Evolutionary conservation across 1,284 basidiomycete genomes (phyloP).

Genomic region (Boletus sp.): DNA sequence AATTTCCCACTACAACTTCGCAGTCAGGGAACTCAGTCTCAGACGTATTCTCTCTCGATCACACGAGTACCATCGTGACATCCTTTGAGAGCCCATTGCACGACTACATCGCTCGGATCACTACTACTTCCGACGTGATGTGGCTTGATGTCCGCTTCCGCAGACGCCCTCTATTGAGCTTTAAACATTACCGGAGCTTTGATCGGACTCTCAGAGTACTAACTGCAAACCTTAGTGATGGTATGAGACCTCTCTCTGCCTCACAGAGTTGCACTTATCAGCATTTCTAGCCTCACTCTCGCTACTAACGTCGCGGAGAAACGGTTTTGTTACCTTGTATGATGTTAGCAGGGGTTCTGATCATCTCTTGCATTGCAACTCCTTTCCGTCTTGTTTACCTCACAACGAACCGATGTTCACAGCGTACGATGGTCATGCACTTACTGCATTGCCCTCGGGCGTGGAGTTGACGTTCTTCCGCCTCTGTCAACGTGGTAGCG

Average conservation of each 20-base stretch:
- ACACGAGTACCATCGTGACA: slow-evolving; percentile 43
- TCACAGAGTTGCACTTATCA: slow-evolving; percentile 3
- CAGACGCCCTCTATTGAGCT: slow-evolving; percentile 52
- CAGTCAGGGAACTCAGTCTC: slow-evolving; percentile 27
- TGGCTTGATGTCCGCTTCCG: slow-evolving; percentile 65
- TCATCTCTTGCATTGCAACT: slow-evolving; percentile 41
- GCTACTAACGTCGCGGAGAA: slow-evolving; percentile 54
- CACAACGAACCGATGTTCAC: slow-evolving; percentile 29
- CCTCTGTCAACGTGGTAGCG: slow-evolving; percentile 46
- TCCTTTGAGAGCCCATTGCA: slow-evolving; percentile 43
- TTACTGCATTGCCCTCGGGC: slow-evolving; percentile 38
- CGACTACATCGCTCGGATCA: slow-evolving; percentile 47
- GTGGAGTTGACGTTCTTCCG: slow-evolving; percentile 41
- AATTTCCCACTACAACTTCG: slow-evolving; percentile 8
- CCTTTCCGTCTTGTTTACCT: slow-evolving; percentile 45
- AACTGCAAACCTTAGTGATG: slow-evolving; percentile 36
- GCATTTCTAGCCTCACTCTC: slow-evolving; percentile 40
- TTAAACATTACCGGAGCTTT: slow-evolving; percentile 55
- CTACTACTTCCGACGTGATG: slow-evolving; percentile 55
- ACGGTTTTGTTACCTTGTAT: slow-evolving; percentile 57
- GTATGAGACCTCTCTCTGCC: slow-evolving; percentile 31
- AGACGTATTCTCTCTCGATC: slow-evolving; percentile 36
- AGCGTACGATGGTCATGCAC: slow-evolving; percentile 42
- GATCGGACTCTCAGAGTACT: slow-evolving; percentile 52
- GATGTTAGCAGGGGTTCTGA: slow-evolving; percentile 47